Base-by-base conservation (phyloP, 345 rosid genomes). In the Gossypium stocksii region DNA sequence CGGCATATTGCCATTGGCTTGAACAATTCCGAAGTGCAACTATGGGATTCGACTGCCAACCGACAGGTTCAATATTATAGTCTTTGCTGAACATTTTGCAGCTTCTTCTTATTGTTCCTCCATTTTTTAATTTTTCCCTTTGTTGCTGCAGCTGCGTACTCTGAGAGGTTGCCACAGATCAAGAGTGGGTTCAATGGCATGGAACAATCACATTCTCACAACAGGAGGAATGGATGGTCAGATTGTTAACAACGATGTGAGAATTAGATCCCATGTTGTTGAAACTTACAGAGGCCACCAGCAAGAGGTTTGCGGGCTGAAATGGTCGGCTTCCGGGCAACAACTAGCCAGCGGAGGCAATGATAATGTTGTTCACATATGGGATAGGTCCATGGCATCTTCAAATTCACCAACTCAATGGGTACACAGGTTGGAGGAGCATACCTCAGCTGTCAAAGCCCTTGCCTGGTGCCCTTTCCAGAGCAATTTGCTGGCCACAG, bases 401-500 rank as follows among this genome's bases (percentile, higher is more conserved):
- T 82, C 83, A 9, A 85, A 76, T 74, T 83, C 88, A 15, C 27
- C 84, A 4, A 77, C 84, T 9, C 88, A 68, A 66, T 87, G 86
- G 86, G 85, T 87, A 44, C 90, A 87, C 75, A 73, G 86, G 72
- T 59, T 87, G 20, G 83, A 85, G 61, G 90, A 83, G 3, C 90
- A 87, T 75, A 83, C 81, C 11, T 77, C 90, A 20, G 88, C 87
- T 0, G 88, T 87, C 16, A 87, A 85, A 74, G 90, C 90, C 45
- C 86, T 87, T 25, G 88, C 88, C 34, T 85, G 88, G 90, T 85
- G 90, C 71, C 90, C 90, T 23, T 87, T 87, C 74, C 88, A 87
- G 77, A 65, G 83, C 38, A 85, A 87, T 68, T 59, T 87, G 74
- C 80, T 87, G 17, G 88, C 86, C 20, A 49, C 90, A 1, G 90